These are phyloP conservation scores for Jasminum sambac DNA, from an alignment of 257 asterid genomes.

Conservation along the genomic window DNA sequence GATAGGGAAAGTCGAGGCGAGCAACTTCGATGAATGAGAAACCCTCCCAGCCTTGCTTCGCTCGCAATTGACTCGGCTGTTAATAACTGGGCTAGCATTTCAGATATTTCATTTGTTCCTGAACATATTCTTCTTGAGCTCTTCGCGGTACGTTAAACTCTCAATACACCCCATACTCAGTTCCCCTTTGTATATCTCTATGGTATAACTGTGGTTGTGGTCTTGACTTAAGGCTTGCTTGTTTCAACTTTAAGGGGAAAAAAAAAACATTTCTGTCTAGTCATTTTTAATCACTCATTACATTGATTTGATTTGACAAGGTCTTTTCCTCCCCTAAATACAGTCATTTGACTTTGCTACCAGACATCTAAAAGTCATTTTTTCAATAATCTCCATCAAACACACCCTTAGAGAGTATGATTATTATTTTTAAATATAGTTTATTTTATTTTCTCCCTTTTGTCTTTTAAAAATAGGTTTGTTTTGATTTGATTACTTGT, in stretches of 20 bases:
- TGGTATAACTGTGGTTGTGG: not conserved
- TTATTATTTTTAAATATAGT: not conserved
- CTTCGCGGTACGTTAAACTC: constrained; percentile 44
- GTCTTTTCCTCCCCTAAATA: too few species aligned
- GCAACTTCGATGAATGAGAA: constrained; percentile 57
- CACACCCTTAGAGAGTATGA: not conserved
- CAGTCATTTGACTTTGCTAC: too few species aligned
- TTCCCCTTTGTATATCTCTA: not conserved
- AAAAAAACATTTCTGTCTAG: too few species aligned
- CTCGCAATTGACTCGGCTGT: constrained; percentile 79
- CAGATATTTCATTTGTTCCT: constrained; percentile 84
- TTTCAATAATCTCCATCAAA: too few species aligned
- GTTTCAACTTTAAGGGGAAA: too few species aligned
- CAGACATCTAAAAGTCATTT: too few species aligned
- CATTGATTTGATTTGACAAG: too few species aligned
- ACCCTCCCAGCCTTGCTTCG: constrained; percentile 79
- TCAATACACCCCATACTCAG: not conserved
- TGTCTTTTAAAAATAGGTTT: constrained; percentile 21
- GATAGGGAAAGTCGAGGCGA: constrained; percentile 41
- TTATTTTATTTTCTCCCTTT: constrained; percentile 15
- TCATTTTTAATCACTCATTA: too few species aligned
- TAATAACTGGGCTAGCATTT: constrained; percentile 45
- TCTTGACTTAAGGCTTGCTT: too few species aligned
- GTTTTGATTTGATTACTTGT: constrained; percentile 15
- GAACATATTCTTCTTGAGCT: constrained; percentile 81